Conservation (phyloP, 2,329 filamentous ascomycete genomes). For the Stagonosporopsis rhizophila region DNA sequence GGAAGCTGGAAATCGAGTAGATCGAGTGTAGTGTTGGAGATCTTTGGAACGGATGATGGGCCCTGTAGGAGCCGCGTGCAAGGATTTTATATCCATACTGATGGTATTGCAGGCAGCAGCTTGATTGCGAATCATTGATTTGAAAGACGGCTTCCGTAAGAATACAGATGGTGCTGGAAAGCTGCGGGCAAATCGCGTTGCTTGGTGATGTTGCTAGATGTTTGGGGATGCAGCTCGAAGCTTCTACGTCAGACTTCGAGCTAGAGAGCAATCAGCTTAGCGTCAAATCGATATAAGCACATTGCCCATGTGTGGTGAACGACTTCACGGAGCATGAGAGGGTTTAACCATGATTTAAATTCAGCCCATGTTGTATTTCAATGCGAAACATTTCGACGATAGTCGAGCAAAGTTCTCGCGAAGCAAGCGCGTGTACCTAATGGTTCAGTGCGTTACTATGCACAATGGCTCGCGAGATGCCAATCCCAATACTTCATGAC, state of each 20-base stretch:
- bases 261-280: background rate
- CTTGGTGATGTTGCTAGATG: constrained; percentile 36
- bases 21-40: constrained; percentile 28
- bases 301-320: background rate
- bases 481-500: background rate
- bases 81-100: constrained; percentile 45
- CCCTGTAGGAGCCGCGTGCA: constrained; percentile 16
- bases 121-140: constrained; percentile 34
- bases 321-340: background rate
- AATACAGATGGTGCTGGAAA: constrained; percentile 37
- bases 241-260: constrained; percentile 21
- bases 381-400: background rate
- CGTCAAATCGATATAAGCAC: background rate
- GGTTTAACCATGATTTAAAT: background rate
- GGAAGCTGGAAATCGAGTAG: constrained; percentile 27
- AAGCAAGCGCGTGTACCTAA: background rate
- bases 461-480: background rate
- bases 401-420: background rate
- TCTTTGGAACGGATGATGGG: constrained; percentile 39
- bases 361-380: too few species aligned
- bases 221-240: constrained; percentile 30
- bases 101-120: constrained; percentile 34
- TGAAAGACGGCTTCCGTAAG: constrained; percentile 39
- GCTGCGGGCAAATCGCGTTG: constrained; percentile 26
- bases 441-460: background rate